phyloP scores from a whole-genome alignment of 2,329 filamentous ascomycete species.

The Drechmeria coniospora region DNA sequence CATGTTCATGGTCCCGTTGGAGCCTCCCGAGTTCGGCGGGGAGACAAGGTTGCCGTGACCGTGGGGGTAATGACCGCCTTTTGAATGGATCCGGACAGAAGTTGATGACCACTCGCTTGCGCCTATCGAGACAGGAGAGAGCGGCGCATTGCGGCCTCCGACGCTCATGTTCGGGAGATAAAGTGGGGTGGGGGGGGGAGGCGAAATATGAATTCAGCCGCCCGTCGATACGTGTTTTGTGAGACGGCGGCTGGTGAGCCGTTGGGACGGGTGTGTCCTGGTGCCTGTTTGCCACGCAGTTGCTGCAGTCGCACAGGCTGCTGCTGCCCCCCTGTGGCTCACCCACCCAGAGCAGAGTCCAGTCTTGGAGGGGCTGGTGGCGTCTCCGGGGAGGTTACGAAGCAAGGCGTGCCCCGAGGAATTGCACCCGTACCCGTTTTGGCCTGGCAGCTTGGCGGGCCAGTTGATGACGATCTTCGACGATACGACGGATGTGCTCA shows the following conservation, averaged over 20 bases:
- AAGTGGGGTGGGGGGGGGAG: slow-evolving; percentile 3
- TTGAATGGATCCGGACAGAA: background rate
- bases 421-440: too few relatives aligned
- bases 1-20: slow-evolving; percentile 39
- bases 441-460: too few relatives aligned
- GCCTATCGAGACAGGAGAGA: slow-evolving; percentile 70
- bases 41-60: slow-evolving; percentile 48
- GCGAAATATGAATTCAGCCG: slow-evolving; percentile 7
- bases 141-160: slow-evolving; percentile 53
- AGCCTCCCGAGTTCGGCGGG: slow-evolving; percentile 52
- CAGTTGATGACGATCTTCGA: too few relatives aligned
- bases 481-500: too few relatives aligned
- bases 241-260: background rate
- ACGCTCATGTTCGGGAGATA: slow-evolving; percentile 39
- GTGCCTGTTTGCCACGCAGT: too few relatives aligned
- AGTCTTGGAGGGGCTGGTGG: too few relatives aligned
- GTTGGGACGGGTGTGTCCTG: slow-evolving; percentile 3
- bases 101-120: slow-evolving; percentile 65
- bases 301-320: too few relatives aligned
- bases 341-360: too few relatives aligned
- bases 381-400: too few relatives aligned
- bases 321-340: slow-evolving; percentile 7
- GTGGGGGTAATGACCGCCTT: slow-evolving; percentile 33
- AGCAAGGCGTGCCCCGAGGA: too few relatives aligned
- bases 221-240: too few relatives aligned